Base-by-base conservation (phyloP, 225 moss, liverwort and hornwort genomes). In the Pseudisothecium myosuroides region DNA sequence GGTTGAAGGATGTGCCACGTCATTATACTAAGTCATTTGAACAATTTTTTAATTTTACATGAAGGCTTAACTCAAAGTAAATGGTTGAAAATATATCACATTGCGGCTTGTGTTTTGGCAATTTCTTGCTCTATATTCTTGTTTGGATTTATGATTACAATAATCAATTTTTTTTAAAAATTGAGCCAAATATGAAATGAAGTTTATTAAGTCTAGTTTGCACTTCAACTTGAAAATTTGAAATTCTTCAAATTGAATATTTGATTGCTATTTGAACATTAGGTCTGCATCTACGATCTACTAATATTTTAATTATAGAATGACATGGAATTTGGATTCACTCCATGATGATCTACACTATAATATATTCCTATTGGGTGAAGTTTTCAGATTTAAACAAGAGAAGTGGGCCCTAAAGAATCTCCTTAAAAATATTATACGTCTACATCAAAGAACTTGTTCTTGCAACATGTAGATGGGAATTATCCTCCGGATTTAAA, bases 281-380 rank as follows among this genome's bases (percentile, higher is more conserved):
- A 22, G 2, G 0, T 7, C 12, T 23, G 4, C 4, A 68, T 7
- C 26, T 2, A 71, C 1, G 2, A 41, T 41, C 8, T 43, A 27
- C 16, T 72, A 9, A 16, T 43, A 26, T 43, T 43, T 1, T 9
- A 14, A 26, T 43, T 72, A 5, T 27, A 27, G 12, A 43, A 27
- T 72, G 69, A 15, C 0, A 8, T 41, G 1, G 0, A 41, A 41
- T 26, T 43, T 72, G 9, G 15, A 27, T 72, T 9, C 16, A 27
- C 15, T 72, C 5, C 1, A 27, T 43, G 2, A 27, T 72, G 12
- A 27, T 43, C 72, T 72, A 72, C 8, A 27, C 21, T 71, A 26
- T 9, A 14, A 26, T 39, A 15, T 41, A 0, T 0, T 0, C 15
- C 2, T 24, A 15, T 24, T n/a, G n/a, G 3, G 5, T 26, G 15